These are phyloP conservation scores for Austroboletus festivus DNA, from an alignment of 768 basidiomycete species.

Conservation along the genomic window DNA sequence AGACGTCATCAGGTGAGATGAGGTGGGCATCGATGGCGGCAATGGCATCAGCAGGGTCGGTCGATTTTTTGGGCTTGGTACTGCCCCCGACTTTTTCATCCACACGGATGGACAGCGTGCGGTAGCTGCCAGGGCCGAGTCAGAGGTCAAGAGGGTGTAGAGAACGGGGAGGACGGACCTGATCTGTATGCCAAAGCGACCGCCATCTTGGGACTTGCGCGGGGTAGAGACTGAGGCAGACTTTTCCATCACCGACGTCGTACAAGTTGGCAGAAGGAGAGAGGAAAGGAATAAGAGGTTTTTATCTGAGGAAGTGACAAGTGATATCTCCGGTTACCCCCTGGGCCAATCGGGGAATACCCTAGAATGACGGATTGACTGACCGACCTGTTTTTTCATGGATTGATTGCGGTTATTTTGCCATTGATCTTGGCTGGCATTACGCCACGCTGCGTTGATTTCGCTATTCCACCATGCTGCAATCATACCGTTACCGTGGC, in stretches of 20 bases:
- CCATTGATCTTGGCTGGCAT: slow-evolving; percentile 13
- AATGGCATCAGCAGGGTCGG: slow-evolving; percentile 39
- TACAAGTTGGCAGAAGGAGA: background rate
- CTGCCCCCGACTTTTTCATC: slow-evolving; percentile 25
- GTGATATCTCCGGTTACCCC: slow-evolving; percentile 5
- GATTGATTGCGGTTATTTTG: slow-evolving; percentile 22
- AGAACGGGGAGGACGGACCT: slow-evolving; percentile 9
- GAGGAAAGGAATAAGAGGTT: background rate
- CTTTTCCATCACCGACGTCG: slow-evolving; percentile 20
- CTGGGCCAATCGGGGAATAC: too few species aligned
- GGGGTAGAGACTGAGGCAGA: slow-evolving; percentile 1
- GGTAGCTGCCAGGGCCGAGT: slow-evolving; percentile 27
- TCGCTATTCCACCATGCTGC: slow-evolving; percentile 30
- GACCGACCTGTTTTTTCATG: slow-evolving; percentile 2
- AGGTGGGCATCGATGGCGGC: slow-evolving; percentile 48
- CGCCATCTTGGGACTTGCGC: slow-evolving; percentile 16
- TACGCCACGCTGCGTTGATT: slow-evolving; percentile 21
- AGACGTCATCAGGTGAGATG: slow-evolving; percentile 39
- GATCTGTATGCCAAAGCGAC: slow-evolving; percentile 32
- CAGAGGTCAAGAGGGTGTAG: background rate
- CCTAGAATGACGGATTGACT: background rate
- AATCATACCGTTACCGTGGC: too few species aligned
- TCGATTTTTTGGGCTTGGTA: slow-evolving; percentile 30
- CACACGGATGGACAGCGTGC: slow-evolving; percentile 44
- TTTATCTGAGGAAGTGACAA: too few species aligned